Evolutionary conservation across 202 grass and related monocot species (phyloP), one percentile per base, ranked within the genome.

Genomic region (Setaria viridis): DNA sequence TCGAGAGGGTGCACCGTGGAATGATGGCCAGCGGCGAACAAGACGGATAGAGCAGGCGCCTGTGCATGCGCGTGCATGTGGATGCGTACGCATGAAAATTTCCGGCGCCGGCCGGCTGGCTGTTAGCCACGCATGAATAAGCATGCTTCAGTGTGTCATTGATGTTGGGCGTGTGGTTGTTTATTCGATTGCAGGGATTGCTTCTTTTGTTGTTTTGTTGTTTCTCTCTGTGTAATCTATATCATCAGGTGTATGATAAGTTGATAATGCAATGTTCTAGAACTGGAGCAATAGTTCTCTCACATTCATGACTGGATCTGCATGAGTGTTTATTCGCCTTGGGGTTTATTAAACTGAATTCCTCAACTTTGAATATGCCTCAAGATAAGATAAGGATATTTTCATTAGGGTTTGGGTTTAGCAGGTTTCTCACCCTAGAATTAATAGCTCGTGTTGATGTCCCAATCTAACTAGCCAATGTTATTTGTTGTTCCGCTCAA

Each of bases 1-100:
- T 95, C n/a, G 80, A 84, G 14, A 87, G 43, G 70, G 78, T 95
- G 34, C 90, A 82, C 82, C 85, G 57, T 3, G 63, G 75, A 41
- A 87, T 92, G 72, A 76, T 79, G 43, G 21, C 67, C 34, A 34
- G 73, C 45, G 87, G 68, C 35, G 87, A 86, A 7, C 35, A 92
- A 21, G 84, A 90, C 11, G 81, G 67, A 79, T 72, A 82, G 20
- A 25, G 32, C 4, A 37, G 17, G 17, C 51, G 20, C 57, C 0
- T 12, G 12, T 5, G 70, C 11, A 32, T 17, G 46, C 11, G 21
- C 32, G 12, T 65, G 13, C 32, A 59, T 25, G 8, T 30, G n/a
- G 1, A 32, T 35, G 62, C 5, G 34, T 33, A 35, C 30, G 21
- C 39, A 41, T 41, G 35, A 3, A 37, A 7, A 79, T 49, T 62